Base-by-base conservation (phyloP, 148 eudicot species). In the Hydrangea macrophylla region DNA sequence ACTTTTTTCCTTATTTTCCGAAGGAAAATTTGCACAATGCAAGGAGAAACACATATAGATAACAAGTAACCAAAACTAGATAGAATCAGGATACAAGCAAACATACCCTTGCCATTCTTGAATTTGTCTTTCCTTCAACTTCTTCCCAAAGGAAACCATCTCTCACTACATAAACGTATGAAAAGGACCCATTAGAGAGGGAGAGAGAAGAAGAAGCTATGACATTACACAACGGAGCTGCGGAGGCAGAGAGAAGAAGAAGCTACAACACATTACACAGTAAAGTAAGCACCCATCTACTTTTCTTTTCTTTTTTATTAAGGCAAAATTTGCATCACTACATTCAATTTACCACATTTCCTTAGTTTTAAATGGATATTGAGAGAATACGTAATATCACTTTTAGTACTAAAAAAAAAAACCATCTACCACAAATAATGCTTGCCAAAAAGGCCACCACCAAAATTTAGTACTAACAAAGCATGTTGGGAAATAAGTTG, bases 21-120 rank as follows among this genome's bases (percentile, higher is more conserved):
- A 31, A 50, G 35, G 0, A 70, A 60, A 12, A 1, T 33, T 23
- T 15, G 2, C 4, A 37, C 3, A 1, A 63, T 22, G 18, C 54
- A 15, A 15, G 36, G 37, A 12, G 6, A 60, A 48, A 36, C n/a
- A 62, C 36, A 51, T 45, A 53, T 35, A 37, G 32, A 20, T 40
- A 40, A 24, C 7, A 5, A 39, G 44, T 2, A 40, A 67, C 32
- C 6, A 12, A 55, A 35, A 26, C 22, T 67, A 55, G 23, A 10
- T 26, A 15, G 15, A 67, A 35, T 25, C 27, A 55, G 24, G 6
- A 37, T 22, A 65, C 39, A 67, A 9, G 59, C 15, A 37, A n/a
- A 55, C 85, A 57, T 85, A 90, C 98, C 87, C 83, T 80, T 84
- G 83, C 98, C 98, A 93, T 88, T 88, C 96, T 85, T 88, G 84